These are phyloP conservation scores for Pleodorina starrii DNA, from an alignment of 139 green algal genomes.

Conservation along the genomic window DNA sequence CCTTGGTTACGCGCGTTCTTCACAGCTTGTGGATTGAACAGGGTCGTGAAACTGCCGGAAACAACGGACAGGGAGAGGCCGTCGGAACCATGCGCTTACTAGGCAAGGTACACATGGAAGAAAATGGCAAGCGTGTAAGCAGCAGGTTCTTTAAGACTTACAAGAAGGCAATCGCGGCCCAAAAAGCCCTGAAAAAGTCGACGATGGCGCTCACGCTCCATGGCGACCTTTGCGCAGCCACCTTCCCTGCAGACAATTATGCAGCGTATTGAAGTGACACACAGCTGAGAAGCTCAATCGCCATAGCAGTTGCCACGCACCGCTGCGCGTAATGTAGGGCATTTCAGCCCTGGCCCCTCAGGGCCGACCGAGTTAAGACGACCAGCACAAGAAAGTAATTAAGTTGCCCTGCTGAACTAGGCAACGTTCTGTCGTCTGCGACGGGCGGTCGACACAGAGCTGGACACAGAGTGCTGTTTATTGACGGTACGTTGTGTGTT, in stretches of 20 bases:
- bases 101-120: background rate
- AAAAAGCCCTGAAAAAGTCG: background rate
- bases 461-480: too few species aligned
- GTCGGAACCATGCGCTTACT: background rate
- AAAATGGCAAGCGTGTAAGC: background rate
- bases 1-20: background rate
- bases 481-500: too few species aligned
- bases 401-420: too few species aligned
- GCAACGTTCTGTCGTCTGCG: too few species aligned
- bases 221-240: background rate
- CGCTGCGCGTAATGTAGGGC: constrained; percentile 23
- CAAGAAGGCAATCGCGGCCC: background rate
- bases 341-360: background rate
- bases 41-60: constrained; percentile 30
- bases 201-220: background rate
- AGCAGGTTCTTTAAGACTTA: background rate
- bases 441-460: too few species aligned
- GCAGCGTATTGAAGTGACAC: too few species aligned
- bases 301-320: background rate
- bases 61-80: background rate
- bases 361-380: background rate
- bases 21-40: constrained; percentile 4
- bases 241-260: background rate
- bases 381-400: too few species aligned
- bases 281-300: too few species aligned